Conservation (phyloP, 2,329 filamentous ascomycete genomes). For the Huntiella bhutanensis region DNA sequence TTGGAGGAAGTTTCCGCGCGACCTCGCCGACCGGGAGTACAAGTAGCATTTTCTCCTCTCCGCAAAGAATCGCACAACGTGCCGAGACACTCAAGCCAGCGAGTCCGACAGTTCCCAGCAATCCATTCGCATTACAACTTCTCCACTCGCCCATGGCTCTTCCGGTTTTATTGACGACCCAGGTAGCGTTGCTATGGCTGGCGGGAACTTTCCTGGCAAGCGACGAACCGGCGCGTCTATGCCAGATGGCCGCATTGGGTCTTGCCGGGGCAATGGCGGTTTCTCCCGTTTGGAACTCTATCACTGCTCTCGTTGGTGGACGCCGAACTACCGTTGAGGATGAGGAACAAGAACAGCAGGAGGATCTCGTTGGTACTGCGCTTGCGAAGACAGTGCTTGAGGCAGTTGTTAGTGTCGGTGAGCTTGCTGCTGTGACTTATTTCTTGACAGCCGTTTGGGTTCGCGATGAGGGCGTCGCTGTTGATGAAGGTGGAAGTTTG, state of each 20-base stretch:
- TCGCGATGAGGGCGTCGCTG: constrained; percentile 7
- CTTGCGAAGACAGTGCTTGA: not conserved
- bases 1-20: not conserved
- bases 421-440: constrained; percentile 9
- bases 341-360: not conserved
- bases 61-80: constrained; percentile 5
- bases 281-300: constrained; percentile 9
- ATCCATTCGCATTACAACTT: constrained; percentile 8
- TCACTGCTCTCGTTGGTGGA: constrained; percentile 1
- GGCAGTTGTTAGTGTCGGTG: constrained; percentile 4
- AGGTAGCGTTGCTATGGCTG: constrained; percentile 7
- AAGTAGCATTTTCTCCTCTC: constrained; percentile 8
- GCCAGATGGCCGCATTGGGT: constrained; percentile 7
- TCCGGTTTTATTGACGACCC: constrained; percentile 3
- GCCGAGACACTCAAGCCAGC: not conserved
- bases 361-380: not conserved
- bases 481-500: constrained; percentile 8
- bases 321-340: not conserved
- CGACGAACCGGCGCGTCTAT: constrained; percentile 6
- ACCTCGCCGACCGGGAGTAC: constrained; percentile 5
- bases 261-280: constrained; percentile 8
- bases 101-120: not conserved
- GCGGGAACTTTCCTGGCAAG: not conserved
- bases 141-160: constrained; percentile 9
- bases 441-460: constrained; percentile 8